phyloP scores from a whole-genome alignment of 345 rosid genomes.

The Laguncularia racemosa region DNA sequence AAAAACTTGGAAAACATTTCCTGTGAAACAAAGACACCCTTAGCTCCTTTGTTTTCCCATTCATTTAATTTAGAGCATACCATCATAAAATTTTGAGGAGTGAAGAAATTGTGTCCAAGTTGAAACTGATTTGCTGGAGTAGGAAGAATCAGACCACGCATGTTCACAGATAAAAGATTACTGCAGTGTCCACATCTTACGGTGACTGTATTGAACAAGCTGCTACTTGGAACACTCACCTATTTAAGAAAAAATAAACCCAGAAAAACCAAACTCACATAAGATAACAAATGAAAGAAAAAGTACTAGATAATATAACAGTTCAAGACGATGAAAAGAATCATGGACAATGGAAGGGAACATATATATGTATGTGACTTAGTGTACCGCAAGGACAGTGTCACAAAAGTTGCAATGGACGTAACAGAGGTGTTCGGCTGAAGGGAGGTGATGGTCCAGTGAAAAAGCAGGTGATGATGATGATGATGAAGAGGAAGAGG shows the following conservation, averaged over 20 bases:
- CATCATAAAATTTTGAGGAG: conserved; percentile 73
- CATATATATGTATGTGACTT: background rate
- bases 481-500: conserved; percentile 17
- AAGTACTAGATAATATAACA: background rate
- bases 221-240: conserved; percentile 97
- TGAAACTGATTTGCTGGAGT: conserved; percentile 61
- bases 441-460: conserved; percentile 77
- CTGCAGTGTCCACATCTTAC: conserved; percentile 97
- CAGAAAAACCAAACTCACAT: background rate
- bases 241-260: conserved; percentile 10
- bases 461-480: conserved; percentile 58
- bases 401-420: conserved; percentile 94
- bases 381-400: conserved; percentile 80
- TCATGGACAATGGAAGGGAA: conserved; percentile 1
- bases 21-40: too few relatives aligned
- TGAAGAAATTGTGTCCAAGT: conserved; percentile 60
- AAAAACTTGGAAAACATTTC: too few relatives aligned
- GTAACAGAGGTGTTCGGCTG: conserved; percentile 95
- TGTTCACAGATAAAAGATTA: conserved; percentile 78
- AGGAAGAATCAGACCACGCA: conserved; percentile 61
- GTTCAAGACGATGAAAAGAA: background rate
- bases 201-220: conserved; percentile 92
- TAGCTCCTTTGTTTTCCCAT: too few relatives aligned
- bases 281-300: background rate
- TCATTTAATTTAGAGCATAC: background rate